These are phyloP conservation scores for Euphorbia pulcherrima DNA, from an alignment of 345 rosid genomes.

Conservation along the genomic window DNA sequence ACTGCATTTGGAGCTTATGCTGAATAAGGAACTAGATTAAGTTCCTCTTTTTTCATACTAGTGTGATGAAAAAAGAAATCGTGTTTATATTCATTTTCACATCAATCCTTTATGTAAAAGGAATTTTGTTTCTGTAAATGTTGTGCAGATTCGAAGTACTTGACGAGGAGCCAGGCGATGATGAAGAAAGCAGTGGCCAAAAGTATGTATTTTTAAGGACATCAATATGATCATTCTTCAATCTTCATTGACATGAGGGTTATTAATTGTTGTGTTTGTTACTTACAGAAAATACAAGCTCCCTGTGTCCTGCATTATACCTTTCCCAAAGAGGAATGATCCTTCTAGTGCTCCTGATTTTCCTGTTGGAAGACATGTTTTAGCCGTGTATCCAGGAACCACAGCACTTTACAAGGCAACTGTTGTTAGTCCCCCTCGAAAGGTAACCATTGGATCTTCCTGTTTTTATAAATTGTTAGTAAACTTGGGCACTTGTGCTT, in stretches of 20 bases:
- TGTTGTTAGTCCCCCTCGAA: slow-evolving; percentile 66
- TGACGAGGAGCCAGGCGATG: slow-evolving; percentile 97
- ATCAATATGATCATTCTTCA: background rate
- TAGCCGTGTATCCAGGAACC: slow-evolving; percentile 99
- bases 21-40: background rate
- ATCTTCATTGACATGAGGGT: background rate
- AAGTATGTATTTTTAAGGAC: slow-evolving; percentile 35
- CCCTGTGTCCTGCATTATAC: slow-evolving; percentile 64
- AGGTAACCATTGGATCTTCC: slow-evolving; percentile 37
- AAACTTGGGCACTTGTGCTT: background rate
- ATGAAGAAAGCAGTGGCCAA: slow-evolving; percentile 78
- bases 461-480: background rate
- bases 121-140: background rate
- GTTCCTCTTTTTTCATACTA: background rate
- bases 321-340: slow-evolving; percentile 79
- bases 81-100: background rate
- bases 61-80: background rate
- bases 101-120: background rate
- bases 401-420: slow-evolving; percentile 96
- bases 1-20: background rate
- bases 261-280: slow-evolving; percentile 10
- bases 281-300: slow-evolving; percentile 77
- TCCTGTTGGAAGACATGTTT: slow-evolving; percentile 61
- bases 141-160: slow-evolving; percentile 74
- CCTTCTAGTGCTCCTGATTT: slow-evolving; percentile 57